A percentile compares a stretch with the other conserved stretches of the same genome.
Evolutionary conservation across 1,284 basidiomycete species (phyloP).

Genomic region (Apiotrichum mycotoxinovorans): DNA sequence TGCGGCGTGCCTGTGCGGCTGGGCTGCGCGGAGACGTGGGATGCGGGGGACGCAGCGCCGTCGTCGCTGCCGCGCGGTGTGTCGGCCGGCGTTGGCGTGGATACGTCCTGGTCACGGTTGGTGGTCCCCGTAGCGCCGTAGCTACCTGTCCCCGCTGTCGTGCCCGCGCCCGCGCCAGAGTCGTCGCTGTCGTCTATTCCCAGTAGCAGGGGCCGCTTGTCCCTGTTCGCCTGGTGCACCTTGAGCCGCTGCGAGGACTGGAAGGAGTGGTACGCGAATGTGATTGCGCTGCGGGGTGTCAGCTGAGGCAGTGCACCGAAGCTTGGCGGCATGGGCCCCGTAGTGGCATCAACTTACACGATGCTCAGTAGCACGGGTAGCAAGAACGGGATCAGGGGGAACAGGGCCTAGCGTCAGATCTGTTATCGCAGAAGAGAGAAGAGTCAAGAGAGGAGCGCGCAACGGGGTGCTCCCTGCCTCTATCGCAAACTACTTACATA

Average conservation of each 20-base stretch:
- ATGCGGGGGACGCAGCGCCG: no score
- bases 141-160: not conserved
- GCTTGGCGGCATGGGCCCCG: no score
- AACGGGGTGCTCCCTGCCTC: no score
- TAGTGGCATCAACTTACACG: constrained; percentile 34
- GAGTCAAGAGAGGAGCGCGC: no score
- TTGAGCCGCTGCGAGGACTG: constrained; percentile 25
- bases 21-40: not conserved
- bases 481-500: constrained; percentile 31
- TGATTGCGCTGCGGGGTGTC: constrained; percentile 13
- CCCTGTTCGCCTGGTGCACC: not conserved
- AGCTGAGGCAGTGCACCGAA: not conserved
- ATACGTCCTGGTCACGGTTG: no score
- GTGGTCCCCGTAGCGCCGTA: not conserved
- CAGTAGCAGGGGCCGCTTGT: not conserved
- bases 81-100: no score
- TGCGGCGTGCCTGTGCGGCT: not conserved
- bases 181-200: not conserved
- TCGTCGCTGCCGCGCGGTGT: not conserved
- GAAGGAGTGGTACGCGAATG: constrained; percentile 32
- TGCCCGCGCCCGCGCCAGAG: not conserved
- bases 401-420: constrained; percentile 21
- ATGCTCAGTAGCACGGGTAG: constrained; percentile 31
- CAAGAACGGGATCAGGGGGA: constrained; percentile 32
- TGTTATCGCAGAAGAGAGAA: no score